These are phyloP conservation scores for Madurella mycetomatis DNA, from an alignment of 2,329 filamentous ascomycete species.

Conservation along the genomic window DNA sequence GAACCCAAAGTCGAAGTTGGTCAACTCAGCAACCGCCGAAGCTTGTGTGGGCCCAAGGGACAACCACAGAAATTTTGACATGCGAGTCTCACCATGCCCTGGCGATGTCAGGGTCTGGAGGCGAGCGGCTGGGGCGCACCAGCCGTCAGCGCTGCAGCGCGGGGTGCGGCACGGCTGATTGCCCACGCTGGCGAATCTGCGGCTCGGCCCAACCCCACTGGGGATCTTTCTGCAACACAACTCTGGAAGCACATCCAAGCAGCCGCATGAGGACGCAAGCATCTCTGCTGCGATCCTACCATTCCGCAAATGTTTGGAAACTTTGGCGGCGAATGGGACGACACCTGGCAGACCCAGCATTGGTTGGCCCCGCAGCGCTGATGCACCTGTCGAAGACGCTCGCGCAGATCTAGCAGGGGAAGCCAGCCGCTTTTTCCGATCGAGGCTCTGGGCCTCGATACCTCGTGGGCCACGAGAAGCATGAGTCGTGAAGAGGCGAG, in stretches of 20 bases:
- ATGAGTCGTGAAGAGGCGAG: slow-evolving; percentile 8
- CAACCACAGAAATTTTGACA: background rate
- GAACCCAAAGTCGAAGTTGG: no score
- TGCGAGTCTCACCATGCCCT: slow-evolving; percentile 25
- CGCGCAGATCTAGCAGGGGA: slow-evolving; percentile 14
- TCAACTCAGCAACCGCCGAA: background rate
- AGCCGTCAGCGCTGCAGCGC: slow-evolving; percentile 19
- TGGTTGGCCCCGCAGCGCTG: slow-evolving; percentile 26
- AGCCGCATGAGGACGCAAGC: slow-evolving; percentile 15
- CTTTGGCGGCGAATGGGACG: slow-evolving; percentile 15
- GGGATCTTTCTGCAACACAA: slow-evolving; percentile 21
- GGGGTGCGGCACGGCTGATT: slow-evolving; percentile 15
- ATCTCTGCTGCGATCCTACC: slow-evolving; percentile 9
- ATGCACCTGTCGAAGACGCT: slow-evolving; percentile 14
- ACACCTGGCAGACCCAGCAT: background rate
- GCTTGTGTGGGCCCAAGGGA: background rate
- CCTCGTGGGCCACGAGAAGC: background rate
- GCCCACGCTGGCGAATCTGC: slow-evolving; percentile 19
- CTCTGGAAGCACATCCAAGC: slow-evolving; percentile 5
- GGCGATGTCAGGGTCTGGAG: slow-evolving; percentile 26
- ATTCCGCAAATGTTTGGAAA: slow-evolving; percentile 21
- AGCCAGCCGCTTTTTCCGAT: slow-evolving; percentile 2
- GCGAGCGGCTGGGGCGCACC: slow-evolving; percentile 20
- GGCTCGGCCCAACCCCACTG: slow-evolving; percentile 9
- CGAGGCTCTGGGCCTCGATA: background rate